phyloP scores from a whole-genome alignment of 1,284 basidiomycete species.

The Microbotryum saponariae region DNA sequence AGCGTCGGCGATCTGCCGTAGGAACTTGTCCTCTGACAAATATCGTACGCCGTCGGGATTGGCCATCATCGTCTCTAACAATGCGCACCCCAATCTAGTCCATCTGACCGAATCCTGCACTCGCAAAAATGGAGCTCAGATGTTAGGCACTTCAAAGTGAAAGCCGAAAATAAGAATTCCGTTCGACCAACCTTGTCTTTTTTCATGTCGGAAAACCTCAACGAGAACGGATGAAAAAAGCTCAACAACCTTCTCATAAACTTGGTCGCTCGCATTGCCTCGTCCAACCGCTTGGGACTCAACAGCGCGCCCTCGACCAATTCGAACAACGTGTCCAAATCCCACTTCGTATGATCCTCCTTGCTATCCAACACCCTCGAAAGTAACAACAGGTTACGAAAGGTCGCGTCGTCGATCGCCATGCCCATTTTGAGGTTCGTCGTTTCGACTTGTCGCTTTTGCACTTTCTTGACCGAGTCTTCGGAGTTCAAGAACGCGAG shows the following conservation, averaged over 20 bases:
- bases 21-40: constrained; percentile 76
- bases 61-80: constrained; percentile 74
- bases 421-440: constrained; percentile 78
- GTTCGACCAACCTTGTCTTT: constrained; percentile 47
- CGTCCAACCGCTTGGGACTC: constrained; percentile 88
- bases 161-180: constrained; percentile 38
- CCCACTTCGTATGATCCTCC: constrained; percentile 81
- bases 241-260: constrained; percentile 79
- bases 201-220: constrained; percentile 75
- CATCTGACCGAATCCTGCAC: constrained; percentile 53
- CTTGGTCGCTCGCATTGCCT: constrained; percentile 82
- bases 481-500: constrained; percentile 58
- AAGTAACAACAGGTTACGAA: constrained; percentile 67
- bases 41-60: constrained; percentile 77
- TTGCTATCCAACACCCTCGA: constrained; percentile 82
- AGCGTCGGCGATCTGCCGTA: constrained; percentile 75
- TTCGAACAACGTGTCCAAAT: constrained; percentile 77
- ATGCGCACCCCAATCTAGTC: constrained; percentile 66
- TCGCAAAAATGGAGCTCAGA: not conserved
- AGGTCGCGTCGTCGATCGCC: constrained; percentile 75
- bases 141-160: not conserved
- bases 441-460: constrained; percentile 69
- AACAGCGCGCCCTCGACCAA: constrained; percentile 85
- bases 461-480: constrained; percentile 4
- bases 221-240: constrained; percentile 85